Evolutionary conservation across 2,329 filamentous ascomycete species (phyloP), one percentile per base, ranked within the genome.

Genomic region (Chalara sp.): DNA sequence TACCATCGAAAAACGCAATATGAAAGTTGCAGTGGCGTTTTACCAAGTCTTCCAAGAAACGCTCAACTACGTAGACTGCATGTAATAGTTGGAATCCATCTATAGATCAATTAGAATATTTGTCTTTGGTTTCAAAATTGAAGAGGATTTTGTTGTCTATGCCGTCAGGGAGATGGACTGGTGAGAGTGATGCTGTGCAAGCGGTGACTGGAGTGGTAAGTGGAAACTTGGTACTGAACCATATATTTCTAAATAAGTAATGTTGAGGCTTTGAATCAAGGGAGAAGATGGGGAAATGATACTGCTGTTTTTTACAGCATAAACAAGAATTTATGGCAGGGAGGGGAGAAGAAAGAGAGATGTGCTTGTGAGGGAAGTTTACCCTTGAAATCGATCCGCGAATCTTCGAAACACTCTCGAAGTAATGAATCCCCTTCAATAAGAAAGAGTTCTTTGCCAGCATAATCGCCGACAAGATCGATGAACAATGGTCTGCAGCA

Each of bases 361-460:
- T 30, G n/a, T 30, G 29, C 11, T 6, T 13, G 44, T 10, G 32
- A 35, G 42, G 39, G 12, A 43, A 48, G 54, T 65, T 52, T 65
- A 78, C 74, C 65, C 49, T 76, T 59, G 56, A 87, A 86, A 61
- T 89, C 82, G 40, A 90, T 76, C 28, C 76, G 72, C 8, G 75
- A 70, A 56, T 84, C 74, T n/a, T 71, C 68, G 45, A 89, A 78
- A 59, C 78, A 84, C 52, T 86, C 69, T 6, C 80, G 69, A 8
- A 90, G 69, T n/a, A 90, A 66, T 0, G 84, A 84, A 60, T 91
- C 85, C 32, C 86, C 86, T 56, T 90, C 84, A 32, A 90, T 76
- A 28, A 85, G 70, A 63, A 89, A 90, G 8, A 84, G 72, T 62
- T 89, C 86, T 53, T 80, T 80, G 28, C 87, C 86, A 4, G 84